Percentiles rank a stretch among this genome's conserved stretches.
phyloP scores from a whole-genome alignment of 2,329 filamentous ascomycete genomes.

The Venturia nashicola region DNA sequence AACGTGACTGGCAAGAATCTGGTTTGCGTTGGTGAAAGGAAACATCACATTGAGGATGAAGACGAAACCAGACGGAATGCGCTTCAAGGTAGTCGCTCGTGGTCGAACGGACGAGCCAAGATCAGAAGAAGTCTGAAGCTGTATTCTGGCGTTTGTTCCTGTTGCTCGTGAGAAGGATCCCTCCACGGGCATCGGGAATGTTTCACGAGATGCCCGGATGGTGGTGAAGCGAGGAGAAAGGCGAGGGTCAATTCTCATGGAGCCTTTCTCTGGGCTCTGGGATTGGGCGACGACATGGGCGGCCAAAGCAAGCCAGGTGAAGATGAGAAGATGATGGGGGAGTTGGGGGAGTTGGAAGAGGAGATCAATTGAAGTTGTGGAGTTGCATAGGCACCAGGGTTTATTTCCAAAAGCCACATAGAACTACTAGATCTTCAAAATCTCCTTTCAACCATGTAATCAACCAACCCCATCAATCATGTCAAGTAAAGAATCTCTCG shows the following conservation, averaged over 20 bases:
- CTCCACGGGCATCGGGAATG: not conserved
- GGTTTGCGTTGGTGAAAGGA: not conserved
- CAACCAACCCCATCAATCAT: not conserved
- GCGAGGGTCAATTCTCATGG: not conserved
- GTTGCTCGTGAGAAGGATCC: too few species aligned
- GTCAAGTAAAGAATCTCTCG: conserved; percentile 4
- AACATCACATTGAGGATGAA: not conserved
- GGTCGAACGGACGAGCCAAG: not conserved
- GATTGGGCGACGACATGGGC: not conserved
- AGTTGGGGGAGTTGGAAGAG: not conserved
- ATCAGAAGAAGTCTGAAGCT: not conserved
- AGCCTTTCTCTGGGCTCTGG: too few species aligned
- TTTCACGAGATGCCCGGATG: not conserved
- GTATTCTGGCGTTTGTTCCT: not conserved
- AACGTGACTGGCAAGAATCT: not conserved
- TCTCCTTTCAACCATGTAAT: not conserved
- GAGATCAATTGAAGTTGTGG: not conserved
- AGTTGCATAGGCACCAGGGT: not conserved
- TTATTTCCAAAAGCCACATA: not conserved
- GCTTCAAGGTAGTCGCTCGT: not conserved
- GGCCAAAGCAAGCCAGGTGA: not conserved
- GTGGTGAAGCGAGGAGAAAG: not conserved
- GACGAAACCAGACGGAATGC: not conserved
- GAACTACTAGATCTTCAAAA: not conserved
- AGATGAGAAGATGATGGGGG: not conserved